Conservation (phyloP, 148 eudicot species). For the Nepenthes gracilis region DNA sequence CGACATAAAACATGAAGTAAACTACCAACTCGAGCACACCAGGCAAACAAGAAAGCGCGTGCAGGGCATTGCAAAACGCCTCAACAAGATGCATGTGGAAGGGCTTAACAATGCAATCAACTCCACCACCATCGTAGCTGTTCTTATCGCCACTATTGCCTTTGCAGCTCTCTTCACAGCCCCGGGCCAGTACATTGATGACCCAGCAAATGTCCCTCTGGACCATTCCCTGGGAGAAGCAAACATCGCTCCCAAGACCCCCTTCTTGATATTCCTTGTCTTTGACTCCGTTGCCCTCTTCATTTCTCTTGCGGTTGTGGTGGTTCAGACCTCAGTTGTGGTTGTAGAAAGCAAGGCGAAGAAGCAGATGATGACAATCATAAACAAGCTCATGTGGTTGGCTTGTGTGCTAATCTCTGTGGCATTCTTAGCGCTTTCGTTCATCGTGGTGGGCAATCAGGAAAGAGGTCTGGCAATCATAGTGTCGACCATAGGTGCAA, state of each 20-base stretch:
- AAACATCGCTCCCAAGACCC: slow-evolving; percentile 22
- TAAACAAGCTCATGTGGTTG: slow-evolving; percentile 55
- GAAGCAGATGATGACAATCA: slow-evolving; percentile 47
- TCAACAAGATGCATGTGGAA: slow-evolving; percentile 39
- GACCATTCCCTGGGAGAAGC: slow-evolving; percentile 36
- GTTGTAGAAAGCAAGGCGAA: slow-evolving; percentile 44
- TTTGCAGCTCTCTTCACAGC: slow-evolving; percentile 48
- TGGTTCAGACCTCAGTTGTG: slow-evolving; percentile 46
- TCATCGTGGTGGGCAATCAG: slow-evolving; percentile 28
- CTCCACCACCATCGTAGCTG: slow-evolving; percentile 42
- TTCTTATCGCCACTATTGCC: slow-evolving; percentile 44
- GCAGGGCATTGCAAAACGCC: slow-evolving; percentile 29
- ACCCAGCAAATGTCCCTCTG: slow-evolving; percentile 8
- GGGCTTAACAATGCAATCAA: slow-evolving; percentile 50
- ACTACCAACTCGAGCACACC: slow-evolving; percentile 43
- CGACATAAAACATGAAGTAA: slow-evolving; percentile 51
- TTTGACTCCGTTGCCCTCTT: slow-evolving; percentile 50
- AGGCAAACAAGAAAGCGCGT: slow-evolving; percentile 26
- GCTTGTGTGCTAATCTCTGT: slow-evolving; percentile 38
- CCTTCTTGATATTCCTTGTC: slow-evolving; percentile 30
- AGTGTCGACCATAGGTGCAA: slow-evolving; percentile 30
- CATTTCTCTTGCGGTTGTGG: slow-evolving; percentile 53
- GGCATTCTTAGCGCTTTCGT: slow-evolving; percentile 43
- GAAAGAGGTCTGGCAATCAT: slow-evolving; percentile 32
- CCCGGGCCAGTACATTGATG: slow-evolving; percentile 39